Evolutionary conservation across 495 filamentous ascomycete species (phyloP), one percentile per base, ranked within the genome.

Genomic region (Podospora australis): DNA sequence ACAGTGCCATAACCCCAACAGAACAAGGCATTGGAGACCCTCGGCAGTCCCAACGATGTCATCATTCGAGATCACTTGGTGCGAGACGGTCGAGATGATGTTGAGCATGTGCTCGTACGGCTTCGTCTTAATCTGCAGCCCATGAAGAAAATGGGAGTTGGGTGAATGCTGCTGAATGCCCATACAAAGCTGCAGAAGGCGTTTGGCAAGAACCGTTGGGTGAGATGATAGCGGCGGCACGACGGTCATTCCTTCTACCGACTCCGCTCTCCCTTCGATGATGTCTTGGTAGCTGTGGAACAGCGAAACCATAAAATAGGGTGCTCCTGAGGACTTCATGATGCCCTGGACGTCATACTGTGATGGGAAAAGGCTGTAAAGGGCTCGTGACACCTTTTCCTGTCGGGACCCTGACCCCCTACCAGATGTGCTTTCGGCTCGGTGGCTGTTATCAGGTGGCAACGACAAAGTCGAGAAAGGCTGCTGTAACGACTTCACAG

Each of bases 31-130:
- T 47, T 76, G 67, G 2, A 74, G 54, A 8, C 71, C 73, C 46
- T 74, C 70, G 13, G 63, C 58, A 6, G 64, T 73, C n/a, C 59
- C 61, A 2, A 79, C 53, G 0, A 79, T 54, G 34, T 70, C 69
- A 39, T 81, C 75, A 30, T 78, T 71, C 14, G 68, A 73, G 14
- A 68, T 70, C 6, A 78, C 67, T 14, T 70, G 57, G 10, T 68
- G 54, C 11, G 59, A 60, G 13, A 75, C 67, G 0, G 57, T 46
- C 7, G 60, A 51, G n/a, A 72, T 53, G 25, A 69, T 70, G 39
- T 57, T 62, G 4, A 43, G 54, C 30, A 71, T 66, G 35, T 59
- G 52, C 2, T 55, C 44, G 1, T 54, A 42, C 1, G 67, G 24
- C 2, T 72, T 56, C 13, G 65, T 55, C 28, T 57, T 59, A 1